Percentiles rank a stretch among this genome's conserved stretches.
phyloP scores from a whole-genome alignment of 331 rosid genomes.

The Rhamnella rubrinervis region DNA sequence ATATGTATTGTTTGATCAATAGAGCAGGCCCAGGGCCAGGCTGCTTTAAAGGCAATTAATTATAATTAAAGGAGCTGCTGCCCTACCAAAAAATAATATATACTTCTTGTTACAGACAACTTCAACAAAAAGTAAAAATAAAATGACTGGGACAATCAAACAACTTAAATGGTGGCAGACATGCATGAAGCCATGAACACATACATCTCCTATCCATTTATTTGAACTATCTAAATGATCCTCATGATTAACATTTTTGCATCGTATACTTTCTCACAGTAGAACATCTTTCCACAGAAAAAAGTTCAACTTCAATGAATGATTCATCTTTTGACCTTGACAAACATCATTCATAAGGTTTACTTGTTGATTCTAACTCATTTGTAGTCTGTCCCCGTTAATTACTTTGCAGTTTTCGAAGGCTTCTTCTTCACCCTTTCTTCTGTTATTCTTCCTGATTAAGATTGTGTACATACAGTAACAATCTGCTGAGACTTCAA shows the following conservation, averaged over 20 bases:
- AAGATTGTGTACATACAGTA: not conserved
- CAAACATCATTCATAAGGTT: too few species aligned
- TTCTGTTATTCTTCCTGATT: not conserved
- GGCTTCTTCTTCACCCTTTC: too few species aligned
- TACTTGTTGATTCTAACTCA: too few species aligned
- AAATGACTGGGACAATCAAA: not conserved
- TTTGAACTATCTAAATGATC: not conserved
- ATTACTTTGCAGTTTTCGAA: too few species aligned
- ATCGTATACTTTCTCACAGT: not conserved
- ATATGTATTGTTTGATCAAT: not conserved
- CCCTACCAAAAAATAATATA: constrained; percentile 12
- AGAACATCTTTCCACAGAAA: not conserved
- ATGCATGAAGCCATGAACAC: constrained; percentile 27
- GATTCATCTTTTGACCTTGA: not conserved
- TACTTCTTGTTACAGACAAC: not conserved
- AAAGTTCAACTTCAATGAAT: not conserved
- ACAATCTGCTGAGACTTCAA: not conserved
- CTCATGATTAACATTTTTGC: not conserved
- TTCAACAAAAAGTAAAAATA: not conserved
- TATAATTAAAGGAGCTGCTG: not conserved
- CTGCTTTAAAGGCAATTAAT: not conserved
- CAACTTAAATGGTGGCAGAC: constrained; percentile 10
- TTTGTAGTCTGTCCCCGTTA: too few species aligned
- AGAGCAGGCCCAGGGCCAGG: not conserved
- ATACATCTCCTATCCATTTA: not conserved